Evolutionary conservation across 768 basidiomycete species (phyloP).

Genomic region (Coprinellus aureogranulatus): DNA sequence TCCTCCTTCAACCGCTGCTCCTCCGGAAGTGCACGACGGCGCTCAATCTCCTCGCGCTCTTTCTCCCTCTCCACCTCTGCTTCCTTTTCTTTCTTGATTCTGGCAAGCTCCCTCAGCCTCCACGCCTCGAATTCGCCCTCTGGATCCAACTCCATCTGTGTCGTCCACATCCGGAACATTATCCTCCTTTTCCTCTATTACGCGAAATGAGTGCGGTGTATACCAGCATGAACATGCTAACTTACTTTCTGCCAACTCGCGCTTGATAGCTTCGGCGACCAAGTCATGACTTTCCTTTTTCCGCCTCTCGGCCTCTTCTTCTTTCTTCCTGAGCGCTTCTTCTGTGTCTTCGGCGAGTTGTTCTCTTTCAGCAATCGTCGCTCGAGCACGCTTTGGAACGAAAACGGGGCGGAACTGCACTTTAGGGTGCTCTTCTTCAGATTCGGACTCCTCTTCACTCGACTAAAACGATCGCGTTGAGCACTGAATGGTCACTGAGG

Average conservation of each 20-base stretch:
- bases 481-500: constrained; percentile 10
- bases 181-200: constrained; percentile 83
- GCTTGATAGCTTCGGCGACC: constrained; percentile 89
- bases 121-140: constrained; percentile 92
- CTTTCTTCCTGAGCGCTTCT: constrained; percentile 66
- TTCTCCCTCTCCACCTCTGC: constrained; percentile 76
- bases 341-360: constrained; percentile 70
- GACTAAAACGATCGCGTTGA: constrained; percentile 48
- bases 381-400: constrained; percentile 84
- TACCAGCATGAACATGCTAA: constrained; percentile 11
- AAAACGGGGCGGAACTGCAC: constrained; percentile 89
- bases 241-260: constrained; percentile 90
- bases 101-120: constrained; percentile 88
- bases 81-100: constrained; percentile 93
- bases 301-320: constrained; percentile 76
- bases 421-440: constrained; percentile 75
- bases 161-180: constrained; percentile 88
- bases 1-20: constrained; percentile 92
- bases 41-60: constrained; percentile 88
- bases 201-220: not conserved
- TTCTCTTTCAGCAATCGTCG: constrained; percentile 69
- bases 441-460: constrained; percentile 82
- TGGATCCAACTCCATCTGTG: constrained; percentile 89
- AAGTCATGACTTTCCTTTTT: constrained; percentile 87
- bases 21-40: constrained; percentile 89